phyloP scores from a whole-genome alignment of 495 filamentous ascomycete species.

The Penicillium goetzii region DNA sequence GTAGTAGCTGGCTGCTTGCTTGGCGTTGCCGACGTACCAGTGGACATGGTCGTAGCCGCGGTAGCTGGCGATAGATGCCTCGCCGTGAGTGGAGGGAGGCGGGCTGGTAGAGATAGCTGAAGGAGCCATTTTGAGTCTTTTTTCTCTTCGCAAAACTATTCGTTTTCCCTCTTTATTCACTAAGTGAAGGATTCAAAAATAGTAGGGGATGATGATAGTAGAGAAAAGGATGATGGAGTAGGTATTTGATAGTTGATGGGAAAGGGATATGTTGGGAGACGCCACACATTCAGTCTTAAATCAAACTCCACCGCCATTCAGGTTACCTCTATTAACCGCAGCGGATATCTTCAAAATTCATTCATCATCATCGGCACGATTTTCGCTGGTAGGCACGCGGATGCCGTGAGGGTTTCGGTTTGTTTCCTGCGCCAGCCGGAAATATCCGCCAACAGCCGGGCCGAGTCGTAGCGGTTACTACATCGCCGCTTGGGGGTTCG shows the following conservation, averaged over 20 bases:
- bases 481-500: slow-evolving; percentile 4
- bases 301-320: neutral
- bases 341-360: slow-evolving; percentile 16
- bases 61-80: slow-evolving; percentile 57
- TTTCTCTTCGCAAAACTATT: neutral
- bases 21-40: slow-evolving; percentile 96
- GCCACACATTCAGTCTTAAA: neutral
- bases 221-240: neutral
- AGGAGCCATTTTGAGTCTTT: slow-evolving; percentile 63
- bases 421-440: slow-evolving; percentile 25
- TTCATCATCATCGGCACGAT: slow-evolving; percentile 8
- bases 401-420: neutral
- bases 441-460: slow-evolving; percentile 33
- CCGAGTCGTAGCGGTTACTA: slow-evolving; percentile 5
- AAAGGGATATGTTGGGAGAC: neutral
- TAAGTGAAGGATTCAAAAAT: neutral
- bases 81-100: slow-evolving; percentile 33
- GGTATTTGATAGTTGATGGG: slow-evolving; percentile 4
- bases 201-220: neutral
- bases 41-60: slow-evolving; percentile 85
- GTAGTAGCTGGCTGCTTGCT: slow-evolving; percentile 87
- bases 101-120: slow-evolving; percentile 65
- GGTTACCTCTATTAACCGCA: slow-evolving; percentile 22
- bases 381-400: neutral
- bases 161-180: neutral